A percentile compares a stretch with the other conserved stretches of the same genome.
These are phyloP conservation scores for Gossypium davidsonii DNA, from an alignment of 441 rosid species.

Conservation along the genomic window DNA sequence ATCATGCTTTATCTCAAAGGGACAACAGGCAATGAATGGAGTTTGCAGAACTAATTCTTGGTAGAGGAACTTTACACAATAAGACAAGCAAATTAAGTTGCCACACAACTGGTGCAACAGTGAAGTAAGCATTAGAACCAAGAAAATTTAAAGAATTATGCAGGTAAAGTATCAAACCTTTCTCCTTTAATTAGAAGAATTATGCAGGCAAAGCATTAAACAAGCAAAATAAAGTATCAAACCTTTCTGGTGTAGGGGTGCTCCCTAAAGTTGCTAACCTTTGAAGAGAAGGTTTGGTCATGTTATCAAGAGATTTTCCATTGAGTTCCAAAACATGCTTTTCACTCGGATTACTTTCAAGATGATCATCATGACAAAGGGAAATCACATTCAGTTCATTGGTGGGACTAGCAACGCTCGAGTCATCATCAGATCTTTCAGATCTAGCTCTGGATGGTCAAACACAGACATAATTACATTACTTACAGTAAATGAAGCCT, in stretches of 20 bases:
- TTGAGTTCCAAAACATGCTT: constrained; percentile 35
- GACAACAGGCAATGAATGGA: background rate
- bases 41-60: background rate
- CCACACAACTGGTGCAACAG: background rate
- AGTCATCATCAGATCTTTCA: constrained; percentile 75
- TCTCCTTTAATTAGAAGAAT: constrained; percentile 39
- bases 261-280: constrained; percentile 33
- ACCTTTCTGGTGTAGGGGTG: constrained; percentile 30
- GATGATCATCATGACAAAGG: constrained; percentile 32
- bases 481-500: constrained; percentile 14
- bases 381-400: constrained; percentile 36
- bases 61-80: background rate
- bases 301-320: constrained; percentile 38
- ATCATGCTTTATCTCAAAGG: background rate
- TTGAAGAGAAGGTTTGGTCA: constrained; percentile 28
- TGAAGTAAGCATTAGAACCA: background rate
- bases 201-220: too few relatives aligned
- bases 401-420: constrained; percentile 45
- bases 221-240: background rate
- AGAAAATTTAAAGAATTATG: constrained; percentile 14
- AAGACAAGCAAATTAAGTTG: background rate
- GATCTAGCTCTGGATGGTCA: constrained; percentile 33
- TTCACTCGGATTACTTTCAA: constrained; percentile 32
- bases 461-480: constrained; percentile 16
- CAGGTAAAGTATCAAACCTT: constrained; percentile 44